Percentiles rank a stretch among this genome's conserved stretches.
Conservation (phyloP, 495 filamentous ascomycete species). For the Penicillium atrosanguineum region DNA sequence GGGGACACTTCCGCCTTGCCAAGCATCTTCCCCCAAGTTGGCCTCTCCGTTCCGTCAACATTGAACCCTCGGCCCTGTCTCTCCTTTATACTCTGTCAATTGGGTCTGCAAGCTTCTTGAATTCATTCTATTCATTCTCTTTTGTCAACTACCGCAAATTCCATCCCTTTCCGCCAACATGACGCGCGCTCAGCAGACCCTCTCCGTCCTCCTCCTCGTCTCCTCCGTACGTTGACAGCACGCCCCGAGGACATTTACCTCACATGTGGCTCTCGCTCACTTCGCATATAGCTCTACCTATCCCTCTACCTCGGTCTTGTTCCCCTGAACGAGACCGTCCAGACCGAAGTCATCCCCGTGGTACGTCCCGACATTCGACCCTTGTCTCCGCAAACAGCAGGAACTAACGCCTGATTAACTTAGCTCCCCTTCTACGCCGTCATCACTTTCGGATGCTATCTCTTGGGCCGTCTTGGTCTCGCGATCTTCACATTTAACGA, state of each 20-base stretch:
- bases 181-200: conserved; percentile 92
- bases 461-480: conserved; percentile 85
- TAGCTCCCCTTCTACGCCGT: conserved; percentile 91
- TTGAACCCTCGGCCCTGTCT: conserved; percentile 10
- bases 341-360: conserved; percentile 53
- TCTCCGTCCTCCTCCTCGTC: conserved; percentile 80
- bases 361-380: conserved; percentile 31
- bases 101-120: conserved; percentile 8
- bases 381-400: neutral
- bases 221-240: conserved; percentile 65
- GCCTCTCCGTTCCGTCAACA: conserved; percentile 10
- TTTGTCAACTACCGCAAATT: neutral
- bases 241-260: neutral
- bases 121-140: conserved; percentile 1
- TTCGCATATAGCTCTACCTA: conserved; percentile 70
- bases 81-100: conserved; percentile 20
- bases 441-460: conserved; percentile 89
- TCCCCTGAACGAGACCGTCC: conserved; percentile 68
- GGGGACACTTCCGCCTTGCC: conserved; percentile 15
- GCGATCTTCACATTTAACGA: conserved; percentile 96
- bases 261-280: conserved; percentile 3
- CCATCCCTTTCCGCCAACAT: conserved; percentile 46
- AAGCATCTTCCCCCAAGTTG: conserved; percentile 16
- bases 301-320: conserved; percentile 80
- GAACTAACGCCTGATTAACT: neutral